phyloP scores from a whole-genome alignment of 2,329 filamentous ascomycete genomes.

The Fusarium pseudoanthophilum region DNA sequence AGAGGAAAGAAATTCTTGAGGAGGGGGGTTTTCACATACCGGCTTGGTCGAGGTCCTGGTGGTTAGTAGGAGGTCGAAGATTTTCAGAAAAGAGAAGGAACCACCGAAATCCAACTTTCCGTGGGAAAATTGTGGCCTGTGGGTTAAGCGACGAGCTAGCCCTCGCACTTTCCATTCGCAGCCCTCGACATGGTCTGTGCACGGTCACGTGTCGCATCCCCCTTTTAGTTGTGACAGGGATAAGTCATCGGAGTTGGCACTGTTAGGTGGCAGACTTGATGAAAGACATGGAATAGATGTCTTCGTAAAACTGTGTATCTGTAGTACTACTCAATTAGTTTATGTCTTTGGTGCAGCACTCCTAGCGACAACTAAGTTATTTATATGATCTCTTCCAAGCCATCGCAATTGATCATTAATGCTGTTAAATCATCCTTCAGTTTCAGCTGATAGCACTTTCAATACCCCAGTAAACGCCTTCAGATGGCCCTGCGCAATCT shows the following conservation, averaged over 20 bases:
- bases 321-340: not conserved
- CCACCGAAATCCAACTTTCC: constrained; percentile 17
- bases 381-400: not conserved
- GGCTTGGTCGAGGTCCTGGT: constrained; percentile 52
- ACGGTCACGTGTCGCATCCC: not conserved
- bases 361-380: not conserved
- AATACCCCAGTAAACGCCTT: constrained; percentile 40
- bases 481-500: constrained; percentile 43
- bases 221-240: not conserved
- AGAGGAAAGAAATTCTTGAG: not conserved
- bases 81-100: constrained; percentile 25
- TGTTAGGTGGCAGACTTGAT: not conserved
- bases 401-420: not conserved
- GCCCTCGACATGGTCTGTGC: not conserved
- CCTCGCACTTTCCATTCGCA: not conserved
- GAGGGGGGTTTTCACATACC: constrained; percentile 47
- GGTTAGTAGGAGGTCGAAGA: constrained; percentile 51
- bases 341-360: not conserved
- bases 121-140: constrained; percentile 29
- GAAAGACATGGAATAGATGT: not conserved
- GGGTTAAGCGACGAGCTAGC: constrained; percentile 48
- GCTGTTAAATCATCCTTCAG: constrained; percentile 2
- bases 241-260: not conserved
- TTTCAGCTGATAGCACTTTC: constrained; percentile 34
- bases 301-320: not conserved